These are phyloP conservation scores for Ceratocystiopsis minuta DNA, from an alignment of 2,329 filamentous ascomycete species.

Conservation along the genomic window DNA sequence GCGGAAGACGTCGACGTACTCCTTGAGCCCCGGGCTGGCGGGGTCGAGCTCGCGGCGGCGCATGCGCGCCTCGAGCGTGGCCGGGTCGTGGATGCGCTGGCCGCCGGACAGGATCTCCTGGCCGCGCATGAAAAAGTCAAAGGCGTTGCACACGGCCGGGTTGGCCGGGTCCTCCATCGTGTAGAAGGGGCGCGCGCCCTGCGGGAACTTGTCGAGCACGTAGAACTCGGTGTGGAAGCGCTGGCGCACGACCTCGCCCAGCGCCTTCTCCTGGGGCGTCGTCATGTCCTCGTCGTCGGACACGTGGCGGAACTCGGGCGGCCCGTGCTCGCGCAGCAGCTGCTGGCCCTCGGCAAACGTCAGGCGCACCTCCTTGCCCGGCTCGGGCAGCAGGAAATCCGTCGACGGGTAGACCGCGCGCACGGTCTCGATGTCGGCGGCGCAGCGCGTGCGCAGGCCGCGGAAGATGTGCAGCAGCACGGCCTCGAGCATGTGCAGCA, in stretches of 20 bases:
- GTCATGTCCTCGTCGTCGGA: constrained; percentile 62
- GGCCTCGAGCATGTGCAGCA: constrained; percentile 51
- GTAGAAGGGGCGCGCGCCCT: constrained; percentile 78
- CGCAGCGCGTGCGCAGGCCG: constrained; percentile 47
- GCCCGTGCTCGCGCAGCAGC: constrained; percentile 58
- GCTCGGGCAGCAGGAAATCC: constrained; percentile 55
- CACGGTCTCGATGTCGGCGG: constrained; percentile 54
- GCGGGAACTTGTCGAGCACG: constrained; percentile 89
- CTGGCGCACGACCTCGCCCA: constrained; percentile 67
- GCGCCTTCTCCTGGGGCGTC: constrained; percentile 72
- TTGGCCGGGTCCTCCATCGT: constrained; percentile 61
- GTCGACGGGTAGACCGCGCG: constrained; percentile 61
- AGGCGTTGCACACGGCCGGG: constrained; percentile 40
- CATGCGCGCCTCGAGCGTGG: constrained; percentile 61
- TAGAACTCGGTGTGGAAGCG: constrained; percentile 96
- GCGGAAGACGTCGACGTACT: constrained; percentile 67
- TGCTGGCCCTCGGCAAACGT: constrained; percentile 63
- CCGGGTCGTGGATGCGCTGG: constrained; percentile 73
- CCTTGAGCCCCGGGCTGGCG: constrained; percentile 51
- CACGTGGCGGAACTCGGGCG: constrained; percentile 47
- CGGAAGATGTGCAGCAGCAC: constrained; percentile 67
- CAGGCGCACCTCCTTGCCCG: constrained; percentile 57
- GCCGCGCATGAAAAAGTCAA: constrained; percentile 78
- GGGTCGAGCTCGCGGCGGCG: constrained; percentile 67
- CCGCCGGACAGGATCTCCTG: constrained; percentile 88